Evolutionary conservation across 179 eudicot species (phyloP), one percentile per base, ranked within the genome.

Genomic region (Silene noctiflora): DNA sequence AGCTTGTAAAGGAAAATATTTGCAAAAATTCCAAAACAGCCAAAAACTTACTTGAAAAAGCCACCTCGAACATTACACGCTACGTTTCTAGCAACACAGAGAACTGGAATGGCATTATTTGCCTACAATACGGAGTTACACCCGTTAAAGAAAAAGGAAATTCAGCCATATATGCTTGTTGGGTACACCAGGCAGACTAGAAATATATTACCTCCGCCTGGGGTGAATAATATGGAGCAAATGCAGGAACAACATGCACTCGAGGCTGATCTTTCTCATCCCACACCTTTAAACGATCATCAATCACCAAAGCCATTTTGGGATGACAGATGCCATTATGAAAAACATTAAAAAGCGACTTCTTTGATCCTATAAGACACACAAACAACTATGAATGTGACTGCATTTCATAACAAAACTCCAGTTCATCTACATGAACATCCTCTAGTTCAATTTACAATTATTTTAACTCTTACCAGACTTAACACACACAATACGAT

Each of bases 1-100:
- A 44, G 20, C 70, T 44, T 64, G 51, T 14, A 1, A 58, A 67
- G 51, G 35, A 25, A 74, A 35, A 33, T 17, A 67, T 35, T 17
- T 33, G 48, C 46, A 0, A 35, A 19, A 35, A 8, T 19, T 14
- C 24, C 25, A 35, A n/a, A 29, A 35, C 35, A 35, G 3, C 13
- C 33, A 25, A 71, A 67, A 11, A 74, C 96, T 93, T 91, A 96
- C 99, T 87, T 96, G 88, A 93, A 96, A 84, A 91, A 96, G 79
- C 99, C 96, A 86, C 98, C 97, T 83, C 99, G 88, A 56, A 96
- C 98, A 83, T 93, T 91, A 89, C 99, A 96, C 20, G 98, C 98
- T 75, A 96, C 97, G 81, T 93, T 93, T 84, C 99, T 87, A 60
- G 97, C 99, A 78, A 93, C 96, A 81, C 97, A 91, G 65, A 96